Percentiles rank a stretch among this genome's conserved stretches.
Conservation (phyloP, 345 rosid species). For the Leavenworthia alabamica region DNA sequence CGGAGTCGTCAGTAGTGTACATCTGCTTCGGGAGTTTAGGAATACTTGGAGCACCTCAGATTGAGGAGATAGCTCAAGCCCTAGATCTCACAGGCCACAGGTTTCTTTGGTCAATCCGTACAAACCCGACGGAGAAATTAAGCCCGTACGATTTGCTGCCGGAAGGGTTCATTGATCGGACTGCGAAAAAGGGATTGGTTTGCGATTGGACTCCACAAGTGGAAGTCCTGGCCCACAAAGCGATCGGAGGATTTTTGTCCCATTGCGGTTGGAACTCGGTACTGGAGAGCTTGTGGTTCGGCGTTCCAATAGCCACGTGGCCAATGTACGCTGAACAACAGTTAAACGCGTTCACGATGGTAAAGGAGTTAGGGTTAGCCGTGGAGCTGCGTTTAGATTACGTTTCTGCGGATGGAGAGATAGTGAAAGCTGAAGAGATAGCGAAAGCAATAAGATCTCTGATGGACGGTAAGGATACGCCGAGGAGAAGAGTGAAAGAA, state of each 20-base stretch:
- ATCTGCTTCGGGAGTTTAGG: constrained; percentile 48
- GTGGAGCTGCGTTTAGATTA: constrained; percentile 39
- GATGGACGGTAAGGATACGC: constrained; percentile 26
- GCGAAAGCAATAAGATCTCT: constrained; percentile 25
- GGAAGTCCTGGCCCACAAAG: constrained; percentile 30
- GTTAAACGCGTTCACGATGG: constrained; percentile 43
- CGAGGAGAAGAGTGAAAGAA: constrained; percentile 31
- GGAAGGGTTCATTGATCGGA: constrained; percentile 31
- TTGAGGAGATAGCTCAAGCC: constrained; percentile 41
- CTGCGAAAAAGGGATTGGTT: constrained; percentile 16
- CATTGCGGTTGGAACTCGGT: constrained; percentile 53
- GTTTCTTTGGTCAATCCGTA: constrained; percentile 32
- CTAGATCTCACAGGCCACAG: constrained; percentile 32
- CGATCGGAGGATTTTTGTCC: constrained; percentile 41
- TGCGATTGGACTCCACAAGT: constrained; percentile 44
- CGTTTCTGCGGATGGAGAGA: constrained; percentile 2
- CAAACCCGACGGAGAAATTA: constrained; percentile 19
- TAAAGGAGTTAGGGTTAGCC: constrained; percentile 37
- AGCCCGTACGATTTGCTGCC: constrained; percentile 28
- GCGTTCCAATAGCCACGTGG: constrained; percentile 43
- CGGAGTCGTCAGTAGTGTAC: too few species aligned
- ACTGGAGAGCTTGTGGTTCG: constrained; percentile 48
- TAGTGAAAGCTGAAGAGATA: constrained; percentile 38
- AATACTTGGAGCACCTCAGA: constrained; percentile 28
- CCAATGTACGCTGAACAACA: constrained; percentile 51